Evolutionary conservation across 2,329 filamentous ascomycete genomes (phyloP), one percentile per base, ranked within the genome.

Genomic region (Cryphonectria nitschkei): DNA sequence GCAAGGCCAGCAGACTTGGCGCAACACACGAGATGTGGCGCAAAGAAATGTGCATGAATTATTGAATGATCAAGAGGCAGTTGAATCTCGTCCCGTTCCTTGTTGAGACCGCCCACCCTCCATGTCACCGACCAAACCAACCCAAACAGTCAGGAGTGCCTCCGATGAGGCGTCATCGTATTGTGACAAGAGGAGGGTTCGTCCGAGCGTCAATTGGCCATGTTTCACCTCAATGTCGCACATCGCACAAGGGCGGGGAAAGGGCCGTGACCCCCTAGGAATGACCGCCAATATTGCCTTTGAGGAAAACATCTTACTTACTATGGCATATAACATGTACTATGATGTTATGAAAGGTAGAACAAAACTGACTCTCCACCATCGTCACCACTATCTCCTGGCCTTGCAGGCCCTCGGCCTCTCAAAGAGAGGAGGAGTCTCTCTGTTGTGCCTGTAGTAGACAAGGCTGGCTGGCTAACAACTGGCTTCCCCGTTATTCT

Each of bases 191-290:
- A 32, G 58, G 13, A 41, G 37, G 41, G 61, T 29, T 71, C 67
- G 69, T 50, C 67, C 69, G 64, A 65, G 66, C 63, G 43, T 56
- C 54, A 14, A 73, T 73, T 73, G 69, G 71, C 19, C 62, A 69
- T 67, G 71, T 73, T 73, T 73, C 71, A 73, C 52, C 46, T 63
- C n/a, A 2, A 26, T 58, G 71, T 73, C 67, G 67, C 71, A 73
- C 71, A 68, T 73, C 67, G 65, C 71, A 73, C 71, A 68, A 67
- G 71, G 43, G 69, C 66, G 71, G 71, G 71, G 68, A 46, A 9
- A 29, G 41, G 37, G n/a, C n/a, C 34, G 13, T 13, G 39, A 14
- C 41, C 13, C 11, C 11, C 26, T 58, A 19, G 29, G 29, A 58
- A 58, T 16, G 26, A 29, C 52, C 52, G 13, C 13, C 2, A 56